Conservation (phyloP, 2,329 filamentous ascomycete genomes). For the Huntiella moniliformis region DNA sequence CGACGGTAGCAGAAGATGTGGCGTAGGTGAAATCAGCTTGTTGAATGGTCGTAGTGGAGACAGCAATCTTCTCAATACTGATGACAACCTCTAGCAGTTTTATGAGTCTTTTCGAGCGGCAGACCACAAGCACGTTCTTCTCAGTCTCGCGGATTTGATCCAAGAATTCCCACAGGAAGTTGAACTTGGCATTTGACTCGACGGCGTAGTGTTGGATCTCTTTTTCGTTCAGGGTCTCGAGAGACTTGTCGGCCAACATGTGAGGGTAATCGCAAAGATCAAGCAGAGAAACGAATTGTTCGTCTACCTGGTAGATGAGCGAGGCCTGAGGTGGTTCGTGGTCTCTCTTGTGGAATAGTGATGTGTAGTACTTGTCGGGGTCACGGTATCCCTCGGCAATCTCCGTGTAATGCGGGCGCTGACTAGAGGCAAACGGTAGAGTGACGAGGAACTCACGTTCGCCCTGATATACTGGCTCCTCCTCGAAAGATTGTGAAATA, state of each 20-base stretch:
- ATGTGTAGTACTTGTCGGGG: conserved; percentile 27
- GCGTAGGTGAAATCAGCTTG: conserved; percentile 16
- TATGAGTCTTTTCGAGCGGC: conserved; percentile 28
- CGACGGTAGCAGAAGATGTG: conserved; percentile 22
- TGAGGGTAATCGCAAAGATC: conserved; percentile 40
- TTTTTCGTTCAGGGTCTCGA: conserved; percentile 21
- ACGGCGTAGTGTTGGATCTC: conserved; percentile 33
- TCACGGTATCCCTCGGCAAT: conserved; percentile 26
- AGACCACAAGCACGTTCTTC: conserved; percentile 34
- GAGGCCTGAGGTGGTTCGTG: conserved; percentile 21
- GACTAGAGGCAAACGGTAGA: conserved; percentile 35
- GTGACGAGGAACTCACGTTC: conserved; percentile 33
- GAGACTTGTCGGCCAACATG: conserved; percentile 27
- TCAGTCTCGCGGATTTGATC: conserved; percentile 24
- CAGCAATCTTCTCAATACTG: conserved; percentile 21
- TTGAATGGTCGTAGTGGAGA: conserved; percentile 18
- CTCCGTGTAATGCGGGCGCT: conserved; percentile 32
- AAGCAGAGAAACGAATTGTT: conserved; percentile 30
- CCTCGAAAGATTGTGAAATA: conserved; percentile 3
- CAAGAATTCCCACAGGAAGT: conserved; percentile 38
- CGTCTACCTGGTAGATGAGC: conserved; percentile 28
- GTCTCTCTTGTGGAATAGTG: conserved; percentile 23
- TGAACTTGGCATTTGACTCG: conserved; percentile 40
- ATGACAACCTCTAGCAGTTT: conserved; percentile 34
- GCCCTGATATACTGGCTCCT: conserved; percentile 8